Base-by-base conservation (phyloP, 169 alveolate genomes). In the Plasmodium ovale region DNA sequence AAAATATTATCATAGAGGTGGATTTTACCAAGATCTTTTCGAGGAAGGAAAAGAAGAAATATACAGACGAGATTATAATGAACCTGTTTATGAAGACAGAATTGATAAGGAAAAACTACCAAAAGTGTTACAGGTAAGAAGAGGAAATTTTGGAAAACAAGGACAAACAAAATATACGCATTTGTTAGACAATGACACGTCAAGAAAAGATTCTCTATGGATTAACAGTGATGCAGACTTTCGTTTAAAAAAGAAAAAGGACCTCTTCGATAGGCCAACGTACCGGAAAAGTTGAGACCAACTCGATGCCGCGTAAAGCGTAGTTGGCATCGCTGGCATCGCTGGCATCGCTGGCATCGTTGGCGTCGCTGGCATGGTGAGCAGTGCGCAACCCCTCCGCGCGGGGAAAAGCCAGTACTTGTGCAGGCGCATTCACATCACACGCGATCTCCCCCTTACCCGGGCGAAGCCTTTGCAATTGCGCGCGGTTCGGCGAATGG, bases 121-220 rank as follows among this genome's bases (percentile, higher is more conserved):
- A 3, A 87, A 92, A 73, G 91, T 96, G 3, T 87, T 95, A 94
- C 95, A 90, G 44, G 94, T 95, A 31, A 88, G 97, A 19, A 88
- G 97, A n/a, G 97, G 99, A 16, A 93, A 96, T 58, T 94, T 92
- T 25, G 99, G 98, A 19, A 96, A 94, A 87, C 95, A 95, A 79
- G 99, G 99, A 12, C 98, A 95, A 56, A 94, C 97, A 31, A 98
- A 98, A 88, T 97, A 97, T 94, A 97, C 99, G 39, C 99, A 98
- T 92, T 92, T 98, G 67, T 95, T 97, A 49, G 98, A 96, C 87
- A 98, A 96, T 58, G 99, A 98, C 74, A 98, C 99, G n/a, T 97
- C 99, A 47, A 60, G 67, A 68, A 77, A 77, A 54, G 77, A 77
- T 67, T 77, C 88, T n/a, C 31, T 77, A 10, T 77, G 88, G 88